Percentiles rank a stretch among this genome's conserved stretches.
Conservation (phyloP, 2,329 filamentous ascomycete genomes). For the Talaromyces sp. region DNA sequence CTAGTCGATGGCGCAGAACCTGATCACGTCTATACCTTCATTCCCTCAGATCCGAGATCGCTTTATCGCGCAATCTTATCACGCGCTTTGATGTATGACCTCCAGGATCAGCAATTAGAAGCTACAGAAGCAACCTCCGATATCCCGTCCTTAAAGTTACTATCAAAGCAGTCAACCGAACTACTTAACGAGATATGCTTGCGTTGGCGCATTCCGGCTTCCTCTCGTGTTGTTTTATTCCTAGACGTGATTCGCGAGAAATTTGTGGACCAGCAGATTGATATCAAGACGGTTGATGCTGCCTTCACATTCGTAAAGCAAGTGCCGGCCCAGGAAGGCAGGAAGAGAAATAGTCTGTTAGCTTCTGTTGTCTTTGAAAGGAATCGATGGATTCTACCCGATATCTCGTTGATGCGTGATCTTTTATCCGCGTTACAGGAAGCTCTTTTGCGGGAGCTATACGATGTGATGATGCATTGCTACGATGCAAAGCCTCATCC, state of each 20-base stretch:
- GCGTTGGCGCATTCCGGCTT: conserved; percentile 84
- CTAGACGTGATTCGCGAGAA: conserved; percentile 82
- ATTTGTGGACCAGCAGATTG: conserved; percentile 77
- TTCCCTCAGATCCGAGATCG: conserved; percentile 75
- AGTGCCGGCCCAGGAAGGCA: conserved; percentile 62
- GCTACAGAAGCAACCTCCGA: conserved; percentile 49
- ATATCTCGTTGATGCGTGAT: conserved; percentile 69
- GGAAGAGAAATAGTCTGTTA: conserved; percentile 50
- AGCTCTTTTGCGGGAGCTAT: conserved; percentile 78
- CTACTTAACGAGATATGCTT: conserved; percentile 79
- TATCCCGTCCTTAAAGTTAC: conserved; percentile 48
- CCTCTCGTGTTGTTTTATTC: conserved; percentile 73
- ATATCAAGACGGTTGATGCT: conserved; percentile 74
- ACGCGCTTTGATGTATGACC: conserved; percentile 64
- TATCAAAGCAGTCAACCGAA: conserved; percentile 75
- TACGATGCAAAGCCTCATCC: conserved; percentile 85
- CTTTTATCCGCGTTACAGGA: conserved; percentile 74
- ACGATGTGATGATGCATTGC: conserved; percentile 78
- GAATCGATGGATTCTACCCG: conserved; percentile 65
- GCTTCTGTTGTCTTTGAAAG: conserved; percentile 53
- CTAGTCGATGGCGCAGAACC: conserved; percentile 50
- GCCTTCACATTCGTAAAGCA: conserved; percentile 80
- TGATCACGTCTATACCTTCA: conserved; percentile 72
- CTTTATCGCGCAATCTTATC: conserved; percentile 81
- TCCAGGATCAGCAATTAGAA: conserved; percentile 53